Base-by-base conservation (phyloP, 441 rosid genomes). In the California macrophylla region DNA sequence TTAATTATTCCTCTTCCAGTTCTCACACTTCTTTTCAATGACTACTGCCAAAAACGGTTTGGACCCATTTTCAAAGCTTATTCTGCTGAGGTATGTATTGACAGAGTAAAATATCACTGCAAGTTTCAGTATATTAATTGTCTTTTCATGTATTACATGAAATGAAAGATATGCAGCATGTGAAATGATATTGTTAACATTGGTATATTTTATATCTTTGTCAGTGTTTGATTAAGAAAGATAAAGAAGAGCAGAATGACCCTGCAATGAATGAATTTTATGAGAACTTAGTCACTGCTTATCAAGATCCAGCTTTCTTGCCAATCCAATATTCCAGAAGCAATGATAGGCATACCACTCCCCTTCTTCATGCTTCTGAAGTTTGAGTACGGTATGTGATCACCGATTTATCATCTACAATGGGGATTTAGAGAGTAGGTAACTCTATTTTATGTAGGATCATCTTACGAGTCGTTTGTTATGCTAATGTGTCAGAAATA, bases 11-110 rank as follows among this genome's bases (percentile, higher is more conserved):
- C 98, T 72, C 97, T 93, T 74, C 91, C 93, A 34, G 60, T 86
- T 66, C 77, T 86, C 72, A 93, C 98, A 0, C 91, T 93, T 72
- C 93, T 93, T 56, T 93, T 93, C 68, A 93, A 93, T 23, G 98
- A 88, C 83, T 93, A 89, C 81, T 93, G 98, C 81, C 87, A 94
- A 69, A 91, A 91, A 80, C 89, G 98, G 69, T 93, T 93, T 85
- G 83, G 84, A 69, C 98, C 98, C 67, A 80, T 82, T 68, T 93
- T 91, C 71, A 71, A 74, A 28, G 83, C 91, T 66, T 87, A 89
- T 81, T 78, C 98, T 67, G 93, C 95, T 9, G 98, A 91, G 94
- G 98, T 91, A 85, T 10, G 28, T 61, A 45, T 45, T 25, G 16
- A 24, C 30, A 3, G 56, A 28, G 71, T 66, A 69, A 36, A 8